Conservation (phyloP, 495 filamentous ascomycete species). For the Xylaria flabelliformis region DNA sequence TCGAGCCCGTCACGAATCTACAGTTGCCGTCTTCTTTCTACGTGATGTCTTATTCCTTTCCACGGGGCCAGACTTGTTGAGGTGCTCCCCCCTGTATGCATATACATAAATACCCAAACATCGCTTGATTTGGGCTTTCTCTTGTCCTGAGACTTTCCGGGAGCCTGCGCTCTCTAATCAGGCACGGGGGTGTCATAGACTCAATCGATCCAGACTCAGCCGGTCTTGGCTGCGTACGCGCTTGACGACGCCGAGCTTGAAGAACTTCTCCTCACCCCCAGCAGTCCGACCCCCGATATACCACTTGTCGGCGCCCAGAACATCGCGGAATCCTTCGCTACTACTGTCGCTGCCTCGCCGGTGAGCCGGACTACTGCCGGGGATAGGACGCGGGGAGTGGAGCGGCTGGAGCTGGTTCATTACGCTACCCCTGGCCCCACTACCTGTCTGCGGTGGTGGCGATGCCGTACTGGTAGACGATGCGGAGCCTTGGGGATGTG, state of each 20-base stretch:
- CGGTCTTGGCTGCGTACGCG: constrained; percentile 61
- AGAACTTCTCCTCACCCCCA: constrained; percentile 86
- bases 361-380: constrained; percentile 19
- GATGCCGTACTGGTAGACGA: constrained; percentile 42
- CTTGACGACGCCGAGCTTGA: constrained; percentile 67
- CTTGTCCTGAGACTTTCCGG: not conserved
- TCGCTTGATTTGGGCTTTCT: not conserved
- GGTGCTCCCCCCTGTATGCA: not conserved
- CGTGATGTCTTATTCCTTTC: not conserved
- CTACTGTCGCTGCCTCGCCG: constrained; percentile 81
- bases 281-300: constrained; percentile 88
- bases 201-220: constrained; percentile 62
- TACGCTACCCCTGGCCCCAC: constrained; percentile 33
- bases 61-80: not conserved
- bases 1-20: not conserved
- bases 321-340: constrained; percentile 79
- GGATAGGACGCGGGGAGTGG: constrained; percentile 52
- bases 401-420: constrained; percentile 50
- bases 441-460: constrained; percentile 43
- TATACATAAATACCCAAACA: not conserved
- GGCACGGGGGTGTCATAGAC: constrained; percentile 49
- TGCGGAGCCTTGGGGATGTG: constrained; percentile 33
- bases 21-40: not conserved
- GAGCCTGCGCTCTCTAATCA: not conserved
- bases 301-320: constrained; percentile 75